phyloP scores from a whole-genome alignment of 2,329 filamentous ascomycete species.

The Mycosphaerella arachidis region DNA sequence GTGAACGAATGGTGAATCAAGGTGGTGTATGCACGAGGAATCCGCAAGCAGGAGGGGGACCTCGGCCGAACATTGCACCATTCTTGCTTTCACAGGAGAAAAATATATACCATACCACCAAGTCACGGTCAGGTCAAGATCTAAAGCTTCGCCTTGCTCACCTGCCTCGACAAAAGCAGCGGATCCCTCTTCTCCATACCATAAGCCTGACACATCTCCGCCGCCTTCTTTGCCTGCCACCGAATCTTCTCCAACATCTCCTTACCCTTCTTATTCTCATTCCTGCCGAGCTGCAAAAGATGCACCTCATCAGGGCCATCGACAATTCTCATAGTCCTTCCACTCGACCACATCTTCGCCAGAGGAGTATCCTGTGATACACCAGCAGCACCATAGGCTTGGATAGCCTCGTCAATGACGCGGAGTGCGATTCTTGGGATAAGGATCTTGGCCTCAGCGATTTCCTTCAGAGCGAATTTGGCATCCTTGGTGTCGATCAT shows the following conservation, averaged over 20 bases:
- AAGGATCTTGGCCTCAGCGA: conserved; percentile 90
- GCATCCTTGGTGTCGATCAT: conserved; percentile 87
- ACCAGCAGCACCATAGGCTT: conserved; percentile 84
- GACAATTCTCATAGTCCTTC: conserved; percentile 32
- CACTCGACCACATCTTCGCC: conserved; percentile 49
- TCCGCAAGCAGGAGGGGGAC: too few species aligned
- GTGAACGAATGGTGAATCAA: too few species aligned
- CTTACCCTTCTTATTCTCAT: conserved; percentile 64
- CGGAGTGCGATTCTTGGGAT: conserved; percentile 76
- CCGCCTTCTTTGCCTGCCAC: conserved; percentile 61
- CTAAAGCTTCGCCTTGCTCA: conserved; percentile 37
- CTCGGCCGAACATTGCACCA: not conserved
- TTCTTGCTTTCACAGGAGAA: not conserved
- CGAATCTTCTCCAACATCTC: conserved; percentile 59
- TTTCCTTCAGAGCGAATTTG: conserved; percentile 86
- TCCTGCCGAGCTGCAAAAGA: conserved; percentile 71
- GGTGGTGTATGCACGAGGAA: too few species aligned
- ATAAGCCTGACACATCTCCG: conserved; percentile 61
- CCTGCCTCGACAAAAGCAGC: conserved; percentile 38
- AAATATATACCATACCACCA: not conserved
- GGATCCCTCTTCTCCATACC: conserved; percentile 42
- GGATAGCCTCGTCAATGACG: conserved; percentile 83
- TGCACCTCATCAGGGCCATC: conserved; percentile 97
- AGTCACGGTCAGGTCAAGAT: not conserved
- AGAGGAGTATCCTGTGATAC: conserved; percentile 91